A percentile compares a stretch with the other conserved stretches of the same genome.
phyloP scores from a whole-genome alignment of 2,329 filamentous ascomycete species.

The Podosphaera fusca region DNA sequence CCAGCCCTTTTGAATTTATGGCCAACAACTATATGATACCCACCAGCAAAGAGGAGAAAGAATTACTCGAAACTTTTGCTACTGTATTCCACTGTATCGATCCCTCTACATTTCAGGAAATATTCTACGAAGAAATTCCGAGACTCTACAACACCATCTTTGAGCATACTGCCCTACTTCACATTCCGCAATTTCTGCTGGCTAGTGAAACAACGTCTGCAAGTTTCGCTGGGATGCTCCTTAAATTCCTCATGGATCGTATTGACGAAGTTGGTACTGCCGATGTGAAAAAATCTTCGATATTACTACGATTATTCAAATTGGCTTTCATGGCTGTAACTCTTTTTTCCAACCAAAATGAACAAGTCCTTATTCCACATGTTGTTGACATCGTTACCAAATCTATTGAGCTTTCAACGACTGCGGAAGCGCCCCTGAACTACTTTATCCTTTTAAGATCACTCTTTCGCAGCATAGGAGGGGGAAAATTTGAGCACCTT shows the following conservation, averaged over 20 bases:
- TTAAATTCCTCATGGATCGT: constrained; percentile 91
- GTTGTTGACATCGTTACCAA: constrained; percentile 94
- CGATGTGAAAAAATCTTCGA: constrained; percentile 79
- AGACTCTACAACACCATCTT: constrained; percentile 96
- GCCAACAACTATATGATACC: constrained; percentile 88
- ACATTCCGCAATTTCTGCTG: constrained; percentile 93
- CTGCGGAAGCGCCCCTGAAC: constrained; percentile 92
- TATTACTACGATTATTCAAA: constrained; percentile 85
- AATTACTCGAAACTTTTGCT: constrained; percentile 87
- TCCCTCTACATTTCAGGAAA: constrained; percentile 92
- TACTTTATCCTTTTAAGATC: constrained; percentile 88
- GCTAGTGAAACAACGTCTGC: constrained; percentile 97
- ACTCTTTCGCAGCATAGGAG: constrained; percentile 87
- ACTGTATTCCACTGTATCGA: constrained; percentile 98
- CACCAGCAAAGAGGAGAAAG: constrained; percentile 89
- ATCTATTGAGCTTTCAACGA: constrained; percentile 87
- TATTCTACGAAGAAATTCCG: constrained; percentile 93
- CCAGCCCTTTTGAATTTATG: constrained; percentile 75
- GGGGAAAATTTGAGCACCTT: constrained; percentile 86
- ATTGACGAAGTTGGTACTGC: constrained; percentile 86
- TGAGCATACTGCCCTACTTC: constrained; percentile 77
- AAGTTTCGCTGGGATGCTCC: constrained; percentile 91
- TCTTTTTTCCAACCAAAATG: constrained; percentile 80
- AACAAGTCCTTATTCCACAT: constrained; percentile 83
- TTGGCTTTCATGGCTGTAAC: constrained; percentile 98